Evolutionary conservation across 208 protist species (phyloP), one percentile per base, ranked within the genome.

Genomic region (Trypanosoma avium): DNA sequence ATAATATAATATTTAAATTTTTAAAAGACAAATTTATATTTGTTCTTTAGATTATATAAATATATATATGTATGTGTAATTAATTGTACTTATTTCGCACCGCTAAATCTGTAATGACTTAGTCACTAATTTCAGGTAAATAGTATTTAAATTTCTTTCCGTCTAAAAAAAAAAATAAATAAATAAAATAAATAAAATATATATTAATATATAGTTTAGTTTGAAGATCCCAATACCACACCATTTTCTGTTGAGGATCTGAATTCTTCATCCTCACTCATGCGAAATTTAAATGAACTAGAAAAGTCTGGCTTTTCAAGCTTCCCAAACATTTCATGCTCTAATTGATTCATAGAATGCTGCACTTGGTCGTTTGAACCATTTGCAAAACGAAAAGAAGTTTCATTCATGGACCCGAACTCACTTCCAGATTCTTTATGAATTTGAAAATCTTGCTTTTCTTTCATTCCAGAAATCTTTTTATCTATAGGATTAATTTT

Each of bases 231-330:
- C 10, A 68, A 81, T 21, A 89, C 47, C 4, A 17, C 54, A 26
- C 82, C 78, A 38, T 77, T 49, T 21, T 83, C 79, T 3, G 86
- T 61, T 24, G 75, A 84, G 0, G 87, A 82, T 5, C 69, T 84
- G 38, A 93, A 93, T n/a, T 86, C 70, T 12, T 66, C 84, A 29
- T 83, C 77, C 35, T 87, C 82, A 50, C 79, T 77, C 87, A 93
- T 93, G 59, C 89, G 89, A 22, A 93, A 84, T 35, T 83, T 38
- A 71, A 93, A 93, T 4, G 87, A 90, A 3, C 79, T 77, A 21
- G 81, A 61, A 58, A 88, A 86, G 55, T 73, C 61, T 10, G n/a
- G 27, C 40, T 67, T 38, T 36, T 49, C 40, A 49, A 42, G 15
- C 12, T 36, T 38, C 15, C 40, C 40, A 59, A 67, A 67, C 19